Percentiles rank a stretch among this genome's conserved stretches.
These are phyloP conservation scores for Globisporangium perplexum DNA, from an alignment of 352 stramenopile species.

Conservation along the genomic window DNA sequence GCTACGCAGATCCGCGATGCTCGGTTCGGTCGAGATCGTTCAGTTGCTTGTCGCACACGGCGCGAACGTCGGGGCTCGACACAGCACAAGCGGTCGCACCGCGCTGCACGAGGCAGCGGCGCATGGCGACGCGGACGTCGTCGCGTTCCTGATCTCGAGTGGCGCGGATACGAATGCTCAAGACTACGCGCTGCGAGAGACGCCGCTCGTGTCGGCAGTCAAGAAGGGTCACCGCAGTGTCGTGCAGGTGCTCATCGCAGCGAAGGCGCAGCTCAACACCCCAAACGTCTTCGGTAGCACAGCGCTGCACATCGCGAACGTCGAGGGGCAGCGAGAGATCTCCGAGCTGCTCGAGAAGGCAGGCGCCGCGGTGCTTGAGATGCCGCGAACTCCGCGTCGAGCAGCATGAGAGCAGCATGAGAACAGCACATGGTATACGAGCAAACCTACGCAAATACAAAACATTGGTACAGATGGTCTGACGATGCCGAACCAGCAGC, in stretches of 20 bases:
- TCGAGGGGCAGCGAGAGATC: too few relatives aligned
- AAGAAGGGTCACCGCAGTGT: constrained; percentile 73
- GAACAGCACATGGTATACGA: not conserved
- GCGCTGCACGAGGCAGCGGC: too few relatives aligned
- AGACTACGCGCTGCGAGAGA: not conserved
- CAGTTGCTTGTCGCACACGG: too few relatives aligned
- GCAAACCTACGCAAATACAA: not conserved
- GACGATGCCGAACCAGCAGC: too few relatives aligned
- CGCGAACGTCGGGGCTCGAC: too few relatives aligned
- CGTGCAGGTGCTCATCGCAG: constrained; percentile 96
- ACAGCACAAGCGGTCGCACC: too few relatives aligned
- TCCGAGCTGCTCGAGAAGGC: too few relatives aligned
- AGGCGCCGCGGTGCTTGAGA: too few relatives aligned
- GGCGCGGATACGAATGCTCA: not conserved
- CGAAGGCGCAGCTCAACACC: constrained; percentile 81
- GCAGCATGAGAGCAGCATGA: not conserved
- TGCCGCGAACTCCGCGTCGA: not conserved
- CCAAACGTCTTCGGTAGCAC: constrained; percentile 29
- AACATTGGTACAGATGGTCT: not conserved
- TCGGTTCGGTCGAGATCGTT: too few relatives aligned
- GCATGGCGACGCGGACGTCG: too few relatives aligned
- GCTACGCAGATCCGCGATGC: too few relatives aligned
- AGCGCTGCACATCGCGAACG: too few relatives aligned
- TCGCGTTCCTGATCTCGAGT: not conserved
- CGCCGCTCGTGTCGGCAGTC: not conserved